phyloP scores from a whole-genome alignment of 495 filamentous ascomycete species.

The Oleoguttula mirabilis region DNA sequence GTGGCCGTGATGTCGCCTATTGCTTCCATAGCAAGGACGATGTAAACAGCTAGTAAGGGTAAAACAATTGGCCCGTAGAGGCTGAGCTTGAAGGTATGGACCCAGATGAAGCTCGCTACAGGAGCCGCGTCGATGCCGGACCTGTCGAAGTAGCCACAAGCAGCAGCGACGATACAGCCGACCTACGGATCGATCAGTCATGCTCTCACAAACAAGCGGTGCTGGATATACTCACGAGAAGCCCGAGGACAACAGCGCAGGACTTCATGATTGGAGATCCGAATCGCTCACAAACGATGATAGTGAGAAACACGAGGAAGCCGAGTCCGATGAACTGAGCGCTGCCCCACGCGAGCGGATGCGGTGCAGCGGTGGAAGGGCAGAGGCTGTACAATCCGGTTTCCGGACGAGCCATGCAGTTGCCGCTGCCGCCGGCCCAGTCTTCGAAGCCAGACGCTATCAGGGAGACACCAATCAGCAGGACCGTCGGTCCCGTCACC shows the following conservation, averaged over 20 bases:
- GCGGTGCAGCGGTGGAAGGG: conserved; percentile 59
- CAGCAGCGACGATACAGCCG: conserved; percentile 78
- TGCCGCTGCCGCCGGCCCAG: conserved; percentile 69
- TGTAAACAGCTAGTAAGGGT: conserved; percentile 73
- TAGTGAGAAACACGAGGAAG: conserved; percentile 81
- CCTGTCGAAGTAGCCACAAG: conserved; percentile 70
- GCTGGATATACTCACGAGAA: too few relatives aligned
- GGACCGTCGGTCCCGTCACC: conserved; percentile 75
- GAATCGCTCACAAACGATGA: conserved; percentile 75
- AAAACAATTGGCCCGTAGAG: conserved; percentile 78
- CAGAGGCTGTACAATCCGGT: conserved; percentile 50
- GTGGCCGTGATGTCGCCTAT: conserved; percentile 72
- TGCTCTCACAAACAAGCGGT: too few relatives aligned
- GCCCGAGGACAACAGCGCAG: conserved; percentile 62
- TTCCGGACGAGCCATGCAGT: conserved; percentile 45
- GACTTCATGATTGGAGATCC: conserved; percentile 67
- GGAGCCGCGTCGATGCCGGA: conserved; percentile 58
- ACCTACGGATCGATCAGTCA: too few relatives aligned
- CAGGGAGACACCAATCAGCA: conserved; percentile 62
- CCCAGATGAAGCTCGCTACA: conserved; percentile 78
- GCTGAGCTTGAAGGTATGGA: conserved; percentile 67
- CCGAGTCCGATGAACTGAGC: conserved; percentile 81
- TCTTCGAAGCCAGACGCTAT: conserved; percentile 67
- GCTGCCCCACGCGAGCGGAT: conserved; percentile 76
- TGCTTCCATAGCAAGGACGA: conserved; percentile 79